Percentiles rank a stretch among this genome's conserved stretches.
Conservation (phyloP, 495 filamentous ascomycete genomes). For the Talaromyces borbonicus region DNA sequence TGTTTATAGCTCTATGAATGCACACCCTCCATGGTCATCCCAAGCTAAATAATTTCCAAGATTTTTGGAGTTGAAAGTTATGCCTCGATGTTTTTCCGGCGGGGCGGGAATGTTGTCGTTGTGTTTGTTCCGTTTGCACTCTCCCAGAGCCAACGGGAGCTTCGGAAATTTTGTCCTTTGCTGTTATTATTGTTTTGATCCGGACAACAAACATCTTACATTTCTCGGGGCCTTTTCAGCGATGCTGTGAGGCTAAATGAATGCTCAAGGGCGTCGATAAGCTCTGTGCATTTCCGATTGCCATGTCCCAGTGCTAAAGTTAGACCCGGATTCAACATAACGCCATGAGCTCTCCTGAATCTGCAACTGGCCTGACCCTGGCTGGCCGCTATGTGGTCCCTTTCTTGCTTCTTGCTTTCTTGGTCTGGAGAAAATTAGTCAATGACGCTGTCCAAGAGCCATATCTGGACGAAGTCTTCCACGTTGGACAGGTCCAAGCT, state of each 20-base stretch:
- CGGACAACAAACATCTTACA: not conserved
- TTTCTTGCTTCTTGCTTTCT: slow-evolving; percentile 27
- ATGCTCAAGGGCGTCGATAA: not conserved
- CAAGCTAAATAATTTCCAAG: slow-evolving; percentile 4
- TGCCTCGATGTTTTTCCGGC: slow-evolving; percentile 1
- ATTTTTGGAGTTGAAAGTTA: not conserved
- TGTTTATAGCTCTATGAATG: slow-evolving; percentile 1
- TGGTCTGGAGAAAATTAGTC: slow-evolving; percentile 28
- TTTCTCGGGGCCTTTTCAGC: slow-evolving; percentile 5
- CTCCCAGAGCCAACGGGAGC: slow-evolving; percentile 6
- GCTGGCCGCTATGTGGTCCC: slow-evolving; percentile 35
- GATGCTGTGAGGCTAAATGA: not conserved
- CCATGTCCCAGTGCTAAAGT: not conserved
- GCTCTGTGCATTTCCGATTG: not conserved
- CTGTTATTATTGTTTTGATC: not conserved
- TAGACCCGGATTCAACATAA: not conserved
- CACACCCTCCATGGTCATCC: not conserved
- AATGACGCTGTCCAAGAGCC: slow-evolving; percentile 55
- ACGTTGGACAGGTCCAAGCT: slow-evolving; percentile 80
- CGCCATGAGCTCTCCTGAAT: slow-evolving; percentile 25
- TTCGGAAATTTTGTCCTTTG: slow-evolving; percentile 1
- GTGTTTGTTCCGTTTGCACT: slow-evolving; percentile 28
- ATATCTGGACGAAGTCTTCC: slow-evolving; percentile 92
- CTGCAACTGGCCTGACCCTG: slow-evolving; percentile 28
- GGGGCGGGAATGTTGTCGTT: slow-evolving; percentile 2